Evolutionary conservation across 208 protist genomes (phyloP).

Genomic region (Leishmania amazonensis): DNA sequence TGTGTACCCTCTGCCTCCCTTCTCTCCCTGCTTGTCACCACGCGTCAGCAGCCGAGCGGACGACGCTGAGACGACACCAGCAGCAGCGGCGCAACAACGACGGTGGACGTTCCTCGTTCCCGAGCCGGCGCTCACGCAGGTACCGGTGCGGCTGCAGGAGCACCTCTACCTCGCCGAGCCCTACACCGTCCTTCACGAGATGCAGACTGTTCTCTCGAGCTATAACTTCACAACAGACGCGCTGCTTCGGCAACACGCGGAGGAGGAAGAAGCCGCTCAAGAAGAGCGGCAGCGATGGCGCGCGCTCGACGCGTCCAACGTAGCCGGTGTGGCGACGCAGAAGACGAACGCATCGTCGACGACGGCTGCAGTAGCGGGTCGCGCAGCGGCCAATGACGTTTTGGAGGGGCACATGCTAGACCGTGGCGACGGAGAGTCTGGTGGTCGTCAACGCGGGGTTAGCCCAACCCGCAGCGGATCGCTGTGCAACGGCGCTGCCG

Average conservation of each 20-base stretch:
- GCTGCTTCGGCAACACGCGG: conserved; percentile 29
- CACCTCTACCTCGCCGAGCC: conserved; percentile 61
- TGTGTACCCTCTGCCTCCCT: background rate
- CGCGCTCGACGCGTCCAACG: background rate
- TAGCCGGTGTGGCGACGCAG: background rate
- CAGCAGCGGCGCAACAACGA: background rate
- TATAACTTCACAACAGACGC: conserved; percentile 66
- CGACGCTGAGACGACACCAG: conserved; percentile 1
- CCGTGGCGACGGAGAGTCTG: background rate
- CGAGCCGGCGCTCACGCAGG: conserved; percentile 36
- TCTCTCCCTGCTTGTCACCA: background rate
- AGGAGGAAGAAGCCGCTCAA: background rate
- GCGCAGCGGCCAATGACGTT: background rate
- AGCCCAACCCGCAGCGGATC: background rate
- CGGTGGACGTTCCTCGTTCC: conserved; percentile 58
- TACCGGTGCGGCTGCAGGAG: conserved; percentile 35
- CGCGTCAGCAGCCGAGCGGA: background rate
- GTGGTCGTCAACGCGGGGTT: background rate
- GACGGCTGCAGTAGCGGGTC: background rate
- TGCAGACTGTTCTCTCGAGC: conserved; percentile 43
- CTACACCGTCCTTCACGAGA: conserved; percentile 45
- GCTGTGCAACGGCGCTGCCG: background rate
- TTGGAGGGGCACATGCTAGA: background rate
- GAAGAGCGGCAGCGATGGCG: background rate
- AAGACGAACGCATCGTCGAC: background rate